These are phyloP conservation scores for Tilletia walkeri DNA, from an alignment of 1,284 basidiomycete species.

Conservation along the genomic window DNA sequence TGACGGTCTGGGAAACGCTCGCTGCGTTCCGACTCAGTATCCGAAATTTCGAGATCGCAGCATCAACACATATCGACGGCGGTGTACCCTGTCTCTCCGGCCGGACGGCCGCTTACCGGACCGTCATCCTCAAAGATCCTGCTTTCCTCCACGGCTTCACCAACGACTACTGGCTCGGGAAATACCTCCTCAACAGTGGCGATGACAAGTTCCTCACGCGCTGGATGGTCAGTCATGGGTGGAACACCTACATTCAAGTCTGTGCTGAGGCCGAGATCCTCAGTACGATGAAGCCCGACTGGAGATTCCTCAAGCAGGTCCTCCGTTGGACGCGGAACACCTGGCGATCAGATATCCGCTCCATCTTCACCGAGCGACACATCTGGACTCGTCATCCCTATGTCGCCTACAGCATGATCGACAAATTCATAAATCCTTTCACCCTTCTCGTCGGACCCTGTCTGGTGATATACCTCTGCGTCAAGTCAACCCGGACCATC, in stretches of 20 bases:
- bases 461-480: slow-evolving; percentile 72
- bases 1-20: slow-evolving; percentile 90
- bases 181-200: slow-evolving; percentile 24
- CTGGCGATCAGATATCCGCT: slow-evolving; percentile 82
- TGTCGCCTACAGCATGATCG: slow-evolving; percentile 86
- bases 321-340: slow-evolving; percentile 88
- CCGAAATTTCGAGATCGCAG: slow-evolving; percentile 84
- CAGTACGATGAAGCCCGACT: slow-evolving; percentile 92
- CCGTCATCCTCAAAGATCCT: slow-evolving; percentile 87
- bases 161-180: slow-evolving; percentile 79
- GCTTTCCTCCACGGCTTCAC: slow-evolving; percentile 88
- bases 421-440: slow-evolving; percentile 86
- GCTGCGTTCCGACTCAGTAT: slow-evolving; percentile 87
- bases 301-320: slow-evolving; percentile 89
- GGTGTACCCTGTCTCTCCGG: slow-evolving; percentile 86
- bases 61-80: slow-evolving; percentile 84
- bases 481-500: slow-evolving; percentile 71
- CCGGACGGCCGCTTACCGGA: slow-evolving; percentile 84
- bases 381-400: slow-evolving; percentile 86
- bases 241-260: slow-evolving; percentile 87
- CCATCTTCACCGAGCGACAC: slow-evolving; percentile 79
- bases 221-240: slow-evolving; percentile 91
- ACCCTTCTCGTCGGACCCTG: slow-evolving; percentile 78
- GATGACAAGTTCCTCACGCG: slow-evolving; percentile 90
- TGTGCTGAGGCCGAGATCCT: slow-evolving; percentile 84